Conservation (phyloP, 2,329 filamentous ascomycete genomes). For the Dactylonectria estremocensis region DNA sequence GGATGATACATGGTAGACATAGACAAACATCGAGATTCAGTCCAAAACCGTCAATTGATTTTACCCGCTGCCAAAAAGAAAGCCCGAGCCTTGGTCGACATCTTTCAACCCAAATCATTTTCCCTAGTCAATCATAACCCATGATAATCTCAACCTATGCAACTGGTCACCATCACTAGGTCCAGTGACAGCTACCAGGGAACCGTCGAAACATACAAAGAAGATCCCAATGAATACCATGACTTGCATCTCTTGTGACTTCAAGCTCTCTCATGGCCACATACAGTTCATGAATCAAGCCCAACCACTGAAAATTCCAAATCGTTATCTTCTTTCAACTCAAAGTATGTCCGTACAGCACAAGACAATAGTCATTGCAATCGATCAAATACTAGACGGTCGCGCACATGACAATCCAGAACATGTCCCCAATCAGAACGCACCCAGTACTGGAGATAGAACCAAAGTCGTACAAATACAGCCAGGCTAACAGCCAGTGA, state of each 20-base stretch:
- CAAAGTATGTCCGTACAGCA: not conserved
- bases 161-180: not conserved
- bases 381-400: conserved; percentile 1
- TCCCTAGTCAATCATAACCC: conserved; percentile 4
- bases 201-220: not conserved
- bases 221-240: not conserved
- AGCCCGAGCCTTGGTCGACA: not conserved
- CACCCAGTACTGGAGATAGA: conserved; percentile 24
- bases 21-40: not conserved
- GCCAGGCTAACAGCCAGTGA: conserved; percentile 31
- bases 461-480: conserved; percentile 45
- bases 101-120: not conserved
- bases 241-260: conserved; percentile 5
- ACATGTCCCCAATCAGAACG: conserved; percentile 8
- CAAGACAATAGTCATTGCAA: conserved; percentile 4
- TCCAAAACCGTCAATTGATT: not conserved
- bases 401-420: conserved; percentile 6
- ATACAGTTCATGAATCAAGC: not conserved
- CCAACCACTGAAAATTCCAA: conserved; percentile 3
- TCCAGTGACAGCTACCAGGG: not conserved
- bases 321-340: not conserved
- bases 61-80: not conserved
- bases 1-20: not conserved
- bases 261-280: not conserved
- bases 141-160: not conserved